Evolutionary conservation across 129 eudicot species (phyloP).

Genomic region (Centella asiatica): DNA sequence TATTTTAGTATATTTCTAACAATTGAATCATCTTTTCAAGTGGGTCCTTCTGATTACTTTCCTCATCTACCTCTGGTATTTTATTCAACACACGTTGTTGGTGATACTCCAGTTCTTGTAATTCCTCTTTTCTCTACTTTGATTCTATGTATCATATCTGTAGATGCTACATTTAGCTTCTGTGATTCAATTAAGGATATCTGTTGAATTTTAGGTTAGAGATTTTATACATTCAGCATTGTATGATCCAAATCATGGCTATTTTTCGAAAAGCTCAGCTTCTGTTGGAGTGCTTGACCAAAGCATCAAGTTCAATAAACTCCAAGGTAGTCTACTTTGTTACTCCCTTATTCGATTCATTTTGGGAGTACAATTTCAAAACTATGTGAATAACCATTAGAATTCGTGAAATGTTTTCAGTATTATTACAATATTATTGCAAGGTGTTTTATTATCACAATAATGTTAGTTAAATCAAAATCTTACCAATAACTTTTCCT

Average conservation of each 20-base stretch:
- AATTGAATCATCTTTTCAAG: constrained; percentile 18
- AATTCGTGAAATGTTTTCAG: background rate
- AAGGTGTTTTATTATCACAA: background rate
- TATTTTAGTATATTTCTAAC: background rate
- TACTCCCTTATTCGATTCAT: too few species aligned
- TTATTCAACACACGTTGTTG: constrained; percentile 46
- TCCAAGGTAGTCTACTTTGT: constrained; percentile 46
- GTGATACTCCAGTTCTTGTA: constrained; percentile 64
- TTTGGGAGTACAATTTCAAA: background rate
- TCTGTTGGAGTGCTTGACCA: constrained; percentile 89
- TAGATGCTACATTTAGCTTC: background rate
- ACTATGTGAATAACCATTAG: background rate
- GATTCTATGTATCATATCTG: background rate
- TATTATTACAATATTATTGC: too few species aligned
- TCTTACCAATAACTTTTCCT: too few species aligned
- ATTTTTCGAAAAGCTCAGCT: constrained; percentile 67
- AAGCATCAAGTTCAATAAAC: constrained; percentile 64
- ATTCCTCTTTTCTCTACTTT: constrained; percentile 1
- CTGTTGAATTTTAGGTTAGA: constrained; percentile 43
- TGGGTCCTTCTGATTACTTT: constrained; percentile 11
- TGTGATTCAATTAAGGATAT: background rate
- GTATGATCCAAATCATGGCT: constrained; percentile 77
- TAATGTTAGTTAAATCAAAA: background rate
- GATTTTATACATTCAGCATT: constrained; percentile 88
- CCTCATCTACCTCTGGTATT: constrained; percentile 29